Evolutionary conservation across 2,329 filamentous ascomycete genomes (phyloP), one percentile per base, ranked within the genome.

Genomic region (Cadophora luteo-olivacea): DNA sequence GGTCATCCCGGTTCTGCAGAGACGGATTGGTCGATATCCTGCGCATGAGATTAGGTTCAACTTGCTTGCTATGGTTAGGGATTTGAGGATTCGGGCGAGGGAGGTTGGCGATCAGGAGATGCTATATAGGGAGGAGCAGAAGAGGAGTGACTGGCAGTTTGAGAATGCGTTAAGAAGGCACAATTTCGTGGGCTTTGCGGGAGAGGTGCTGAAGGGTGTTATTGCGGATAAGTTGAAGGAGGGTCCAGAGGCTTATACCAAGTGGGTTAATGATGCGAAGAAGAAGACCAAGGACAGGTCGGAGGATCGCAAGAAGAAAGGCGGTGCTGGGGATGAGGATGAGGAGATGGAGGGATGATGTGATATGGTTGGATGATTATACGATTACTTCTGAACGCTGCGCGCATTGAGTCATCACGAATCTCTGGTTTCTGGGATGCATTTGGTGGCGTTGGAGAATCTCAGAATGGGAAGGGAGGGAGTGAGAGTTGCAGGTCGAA

Each of bases 111-210:
- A 99, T 81, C 78, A 82, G 54, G 94, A 97, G 77, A 84, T 89
- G 80, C 81, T 98, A 73, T 89, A 88, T 72, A 84, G 90, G 65
- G 94, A 98, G 84, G 88, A 95, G 82, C 85, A 87, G 77, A 97
- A 97, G 87, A 86, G 96, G 64, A 85, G 85, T 68, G 92, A 90
- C 72, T 99, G 96, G 96, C 87, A 89, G 78, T 97, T 96, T 85
- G 96, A 99, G 85, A 99, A 99, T 81, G 92, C 94, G 12, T 84
- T 99, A 76, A 84, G 96, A 69, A 84, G 92, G 75, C 95, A 97
- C 80, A 99, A 99, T 81, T 99, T 99, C 82, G 92, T 99, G 0
- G 95, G 94, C 0, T 97, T 99, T 76, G 92, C 95, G 3, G 94
- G 93, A 14, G 94, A 97, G 83, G 84, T 97, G 69, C 82, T 97